phyloP scores from a whole-genome alignment of 306 rosid species.

The Lagenaria siceraria region DNA sequence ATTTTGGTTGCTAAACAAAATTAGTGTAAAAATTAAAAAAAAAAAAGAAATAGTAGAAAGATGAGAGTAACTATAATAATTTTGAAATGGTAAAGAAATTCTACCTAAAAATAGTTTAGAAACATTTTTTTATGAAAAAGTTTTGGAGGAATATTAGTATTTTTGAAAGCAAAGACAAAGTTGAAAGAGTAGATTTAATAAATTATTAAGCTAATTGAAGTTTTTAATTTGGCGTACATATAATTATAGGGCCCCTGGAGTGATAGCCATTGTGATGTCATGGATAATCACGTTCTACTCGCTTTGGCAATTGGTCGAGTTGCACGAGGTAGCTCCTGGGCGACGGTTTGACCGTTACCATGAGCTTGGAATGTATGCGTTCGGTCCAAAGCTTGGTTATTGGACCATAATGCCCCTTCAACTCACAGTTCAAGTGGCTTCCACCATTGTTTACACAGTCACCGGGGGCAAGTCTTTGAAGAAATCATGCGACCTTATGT shows the following conservation, averaged over 20 bases:
- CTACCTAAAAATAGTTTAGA: no score
- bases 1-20: no score
- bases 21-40: no score
- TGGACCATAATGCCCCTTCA: constrained; percentile 51
- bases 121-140: no score
- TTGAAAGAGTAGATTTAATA: no score
- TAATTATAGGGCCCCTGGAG: constrained; percentile 31
- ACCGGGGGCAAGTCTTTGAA: constrained; percentile 64
- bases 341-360: constrained; percentile 45
- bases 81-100: no score
- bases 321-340: constrained; percentile 48
- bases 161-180: no score
- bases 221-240: no score
- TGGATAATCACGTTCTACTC: constrained; percentile 56
- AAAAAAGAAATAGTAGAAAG: no score
- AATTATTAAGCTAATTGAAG: no score
- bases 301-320: constrained; percentile 39
- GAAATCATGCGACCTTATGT: constrained; percentile 22
- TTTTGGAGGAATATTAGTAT: no score
- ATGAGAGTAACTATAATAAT: no score
- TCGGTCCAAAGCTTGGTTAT: constrained; percentile 32
- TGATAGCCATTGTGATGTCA: constrained; percentile 16
- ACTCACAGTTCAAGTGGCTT: constrained; percentile 38
- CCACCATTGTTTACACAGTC: constrained; percentile 44
- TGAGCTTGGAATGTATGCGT: constrained; percentile 37